phyloP scores from a whole-genome alignment of 2,329 filamentous ascomycete genomes.

The Phaeosphaeriaceae sp. region DNA sequence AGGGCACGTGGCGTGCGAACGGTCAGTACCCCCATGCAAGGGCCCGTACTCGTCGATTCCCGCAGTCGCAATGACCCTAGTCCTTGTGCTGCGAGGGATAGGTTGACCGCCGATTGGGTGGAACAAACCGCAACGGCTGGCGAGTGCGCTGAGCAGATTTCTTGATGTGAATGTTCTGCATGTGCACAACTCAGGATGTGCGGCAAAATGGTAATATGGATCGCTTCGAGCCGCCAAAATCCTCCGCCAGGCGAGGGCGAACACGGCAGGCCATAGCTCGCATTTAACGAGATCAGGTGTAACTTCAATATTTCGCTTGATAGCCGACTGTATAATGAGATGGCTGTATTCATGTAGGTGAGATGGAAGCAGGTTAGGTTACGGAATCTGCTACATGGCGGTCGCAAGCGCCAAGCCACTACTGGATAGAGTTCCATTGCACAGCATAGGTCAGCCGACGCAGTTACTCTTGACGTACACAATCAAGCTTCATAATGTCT shows the following conservation, averaged over 20 bases:
- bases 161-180: background rate
- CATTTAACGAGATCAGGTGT: background rate
- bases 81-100: conserved; percentile 4
- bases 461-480: background rate
- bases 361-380: background rate
- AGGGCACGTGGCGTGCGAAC: conserved; percentile 12
- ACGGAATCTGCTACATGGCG: background rate
- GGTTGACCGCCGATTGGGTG: conserved; percentile 18
- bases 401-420: background rate
- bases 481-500: background rate
- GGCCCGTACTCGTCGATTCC: conserved; percentile 1
- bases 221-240: conserved; percentile 2
- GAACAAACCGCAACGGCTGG: conserved; percentile 4
- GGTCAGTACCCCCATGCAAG: conserved; percentile 8
- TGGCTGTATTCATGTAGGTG: background rate
- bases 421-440: background rate
- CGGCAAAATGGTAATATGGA: background rate
- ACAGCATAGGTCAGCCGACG: background rate
- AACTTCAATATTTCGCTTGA: conserved; percentile 1
- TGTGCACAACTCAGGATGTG: background rate
- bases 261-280: background rate
- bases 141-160: background rate
- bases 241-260: background rate
- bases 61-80: conserved; percentile 11
- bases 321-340: conserved; percentile 3